phyloP scores from a whole-genome alignment of 164 flowering plant genomes.

The grape (Vitis vinifera) region ASM3070453v1 NC_081817.1:25118501-25119000 shows the following conservation, averaged over 20 bases:
- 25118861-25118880: slow-evolving; percentile 72
- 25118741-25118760: slow-evolving; percentile 44
- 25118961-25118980: neutral
- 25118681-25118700: neutral
- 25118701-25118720: slow-evolving; percentile 65
- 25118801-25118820: slow-evolving; percentile 44
- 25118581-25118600: too few species aligned
- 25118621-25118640: too few species aligned
- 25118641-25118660: too few species aligned
- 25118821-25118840: slow-evolving; percentile 50
- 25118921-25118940: neutral
- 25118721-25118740: slow-evolving; percentile 71
- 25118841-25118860: slow-evolving; percentile 55
- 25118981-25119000: neutral
- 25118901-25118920: slow-evolving; percentile 61
- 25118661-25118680: too few species aligned
- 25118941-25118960: neutral
- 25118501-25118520: too few species aligned
- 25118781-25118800: slow-evolving; percentile 47
- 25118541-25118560: too few species aligned
- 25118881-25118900: slow-evolving; percentile 43
- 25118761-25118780: slow-evolving; percentile 53
- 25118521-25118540: too few species aligned
- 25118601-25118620: too few species aligned
- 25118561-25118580: too few species aligned